Evolutionary conservation across 352 stramenopile genomes (phyloP), one percentile per base, ranked within the genome.

Genomic region (Phytophthora quininea): DNA sequence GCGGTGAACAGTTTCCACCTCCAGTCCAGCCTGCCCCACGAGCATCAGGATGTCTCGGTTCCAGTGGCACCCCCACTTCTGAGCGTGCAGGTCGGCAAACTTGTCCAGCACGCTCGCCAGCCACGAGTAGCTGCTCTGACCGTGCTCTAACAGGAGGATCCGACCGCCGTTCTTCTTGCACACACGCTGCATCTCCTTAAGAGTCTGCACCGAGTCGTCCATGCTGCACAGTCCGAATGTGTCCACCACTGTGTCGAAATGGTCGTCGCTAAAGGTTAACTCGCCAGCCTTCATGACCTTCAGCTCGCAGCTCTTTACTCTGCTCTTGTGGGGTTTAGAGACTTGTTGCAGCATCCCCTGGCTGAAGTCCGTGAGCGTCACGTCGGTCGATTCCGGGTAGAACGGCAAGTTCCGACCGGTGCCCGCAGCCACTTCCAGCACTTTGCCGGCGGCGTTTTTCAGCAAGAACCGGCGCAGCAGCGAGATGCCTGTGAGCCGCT

Each of bases 211-310:
- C 29, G 93, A 89, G 79, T 99, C 95, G 71, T 98, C 89, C 79
- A 98, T 97, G 53, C 86, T 98, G 71, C 97, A 99, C 3, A 99
- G 79, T 1, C 96, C 96, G 74, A 99, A 99, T 2, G 96, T 98
- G 74, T 99, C 96, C 19, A 98, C 93, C 35, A 99, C 93, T 2
- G 95, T 98, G 75, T 99, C 96, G 76, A 98, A 99, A 1, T 62
- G 71, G 43, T 88, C 64, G 51, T 91, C 76, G 3, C 67, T 52
- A 69, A 98, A 98, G 30, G 50, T 24, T 40, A 97, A 64, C 8
- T 71, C 63, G 32, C 70, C 71, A 0, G 83, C 84, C 37, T 74
- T 80, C 84, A 95, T 93, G 51, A 93, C 78, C 8, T 58, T 60
- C 24, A 82, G 61, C 33, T 87, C 72, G 48, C 71, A 89, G 31